Base-by-base conservation (phyloP, 129 eudicot species). In the Pittosporum tobira region DNA sequence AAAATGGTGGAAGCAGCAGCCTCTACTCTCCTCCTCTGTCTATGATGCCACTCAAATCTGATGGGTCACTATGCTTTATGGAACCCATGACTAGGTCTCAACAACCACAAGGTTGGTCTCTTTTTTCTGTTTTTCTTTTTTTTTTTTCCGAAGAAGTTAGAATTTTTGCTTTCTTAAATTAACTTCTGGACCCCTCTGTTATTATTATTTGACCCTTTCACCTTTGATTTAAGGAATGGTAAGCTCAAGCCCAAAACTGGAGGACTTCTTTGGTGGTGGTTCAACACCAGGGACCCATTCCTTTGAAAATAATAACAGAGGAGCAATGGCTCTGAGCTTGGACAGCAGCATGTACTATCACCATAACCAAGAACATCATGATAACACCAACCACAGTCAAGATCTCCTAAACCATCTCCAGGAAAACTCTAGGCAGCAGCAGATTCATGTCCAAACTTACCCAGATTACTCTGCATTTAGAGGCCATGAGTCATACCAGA, bases 211-310 rank as follows among this genome's bases (percentile, higher is more conserved):
- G n/a, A n/a, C n/a, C n/a, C n/a, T 71, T 66, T 49, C 55, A 68
- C 68, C 68, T 46, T 36, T 38, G 34, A 44, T 5, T 62, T 51
- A 48, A 82, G 84, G 84, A 49, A 73, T 83, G 72, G 64, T 71
- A 34, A 67, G 50, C 56, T 37, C 87, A 57, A 79, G 80, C 21
- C 97, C 97, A 71, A 90, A 90, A 75, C 87, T 85, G 38, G 97
- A 85, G 60, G 88, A 85, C 71, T 90, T 90, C 80, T 85, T 90
- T 64, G 94, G 95, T 64, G 94, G 95, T 14, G 88, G 79, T 62
- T 79, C 80, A 78, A 73, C 85, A 63, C 72, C 75, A 83, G 88
- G 82, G 81, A 21, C 89, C 82, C 73, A 81, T 66, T 76, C 74
- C 37, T 82, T 71, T 62, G 81, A 71, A 26, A 45, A 53, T 23